phyloP scores from a whole-genome alignment of 2,329 filamentous ascomycete genomes.

The Stylonectria norvegica region DNA sequence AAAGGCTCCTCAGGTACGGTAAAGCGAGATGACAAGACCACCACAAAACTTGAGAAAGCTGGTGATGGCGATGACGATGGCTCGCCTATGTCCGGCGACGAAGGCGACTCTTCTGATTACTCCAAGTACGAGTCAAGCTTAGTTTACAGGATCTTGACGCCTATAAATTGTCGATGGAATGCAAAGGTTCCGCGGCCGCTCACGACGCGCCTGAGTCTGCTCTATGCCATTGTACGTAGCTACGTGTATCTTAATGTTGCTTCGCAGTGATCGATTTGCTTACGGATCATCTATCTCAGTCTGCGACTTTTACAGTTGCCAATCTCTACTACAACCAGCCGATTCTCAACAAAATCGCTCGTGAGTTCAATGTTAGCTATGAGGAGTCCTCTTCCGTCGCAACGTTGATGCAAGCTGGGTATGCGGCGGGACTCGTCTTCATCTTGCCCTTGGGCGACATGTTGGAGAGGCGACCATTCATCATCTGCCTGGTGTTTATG shows the following conservation, averaged over 20 bases:
- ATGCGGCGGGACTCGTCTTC: conserved; percentile 69
- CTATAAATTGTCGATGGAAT: conserved; percentile 65
- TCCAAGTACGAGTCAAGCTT: conserved; percentile 23
- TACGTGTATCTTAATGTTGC: neutral
- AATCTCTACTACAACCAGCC: conserved; percentile 82
- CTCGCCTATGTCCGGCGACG: conserved; percentile 12
- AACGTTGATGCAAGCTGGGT: conserved; percentile 75
- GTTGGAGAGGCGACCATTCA: conserved; percentile 64
- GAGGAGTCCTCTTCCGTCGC: conserved; percentile 66
- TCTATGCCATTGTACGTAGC: conserved; percentile 61
- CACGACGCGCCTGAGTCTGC: conserved; percentile 63
- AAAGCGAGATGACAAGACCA: neutral
- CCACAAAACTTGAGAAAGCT: neutral
- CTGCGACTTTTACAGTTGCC: conserved; percentile 66
- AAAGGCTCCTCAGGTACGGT: neutral
- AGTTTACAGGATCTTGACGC: conserved; percentile 41
- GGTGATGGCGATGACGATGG: conserved; percentile 1
- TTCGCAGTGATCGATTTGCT: neutral
- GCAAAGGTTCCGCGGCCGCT: conserved; percentile 64
- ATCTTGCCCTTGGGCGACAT: conserved; percentile 73
- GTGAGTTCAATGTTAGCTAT: conserved; percentile 67
- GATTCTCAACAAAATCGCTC: conserved; percentile 70
- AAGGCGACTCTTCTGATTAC: conserved; percentile 7
- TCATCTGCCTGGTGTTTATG: conserved; percentile 62
- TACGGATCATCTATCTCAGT: conserved; percentile 30